Base-by-base conservation (phyloP, 2,329 filamentous ascomycete genomes). In the Stachybotrys chartarum region DNA sequence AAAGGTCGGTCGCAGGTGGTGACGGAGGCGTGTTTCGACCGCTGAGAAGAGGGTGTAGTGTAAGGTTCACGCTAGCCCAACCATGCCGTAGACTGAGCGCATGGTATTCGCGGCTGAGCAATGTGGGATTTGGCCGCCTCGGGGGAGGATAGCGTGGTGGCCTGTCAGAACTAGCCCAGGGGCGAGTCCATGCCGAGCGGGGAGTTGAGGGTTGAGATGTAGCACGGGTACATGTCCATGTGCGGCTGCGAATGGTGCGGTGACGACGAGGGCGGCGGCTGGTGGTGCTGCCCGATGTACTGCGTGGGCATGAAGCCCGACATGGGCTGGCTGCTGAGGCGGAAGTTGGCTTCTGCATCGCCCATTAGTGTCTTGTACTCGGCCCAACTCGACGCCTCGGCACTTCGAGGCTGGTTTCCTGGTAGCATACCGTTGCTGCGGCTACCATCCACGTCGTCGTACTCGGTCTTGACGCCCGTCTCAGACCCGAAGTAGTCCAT, bases 401-500 rank as follows among this genome's bases (percentile, higher is more conserved):
- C 24, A n/a, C 45, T 47, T 10, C 45, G 8, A 47, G 14, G 24
- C 24, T 24, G 24, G 24, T 24, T 24, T 24, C 24, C 24, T 24
- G 14, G 14, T 56, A 24, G 24, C 65, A 54, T 66, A 68, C 66
- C 39, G 24, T 24, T 24, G 39, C 39, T 44, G 39, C 39, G 39
- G 39, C 39, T n/a, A n/a, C 11, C 39, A 39, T 68, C 68, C 52
- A 69, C 62, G 49, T 75, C 72, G 18, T 74, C 72, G 51, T 70
- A 74, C 56, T 75, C 71, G 57, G 72, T 66, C 66, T 75, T 75
- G 53, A 71, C 65, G 14, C 71, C 68, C 61, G 69, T 70, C 11
- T 12, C 11, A n/a, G 39, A 44, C 39, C 39, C 39, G 39, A n/a
- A 44, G 39, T n/a, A 12, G 39, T n/a, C n/a, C 24, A 24, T 24